phyloP scores from a whole-genome alignment of 1,139 yeast species.

The Sugiyamaella pinicola region DNA sequence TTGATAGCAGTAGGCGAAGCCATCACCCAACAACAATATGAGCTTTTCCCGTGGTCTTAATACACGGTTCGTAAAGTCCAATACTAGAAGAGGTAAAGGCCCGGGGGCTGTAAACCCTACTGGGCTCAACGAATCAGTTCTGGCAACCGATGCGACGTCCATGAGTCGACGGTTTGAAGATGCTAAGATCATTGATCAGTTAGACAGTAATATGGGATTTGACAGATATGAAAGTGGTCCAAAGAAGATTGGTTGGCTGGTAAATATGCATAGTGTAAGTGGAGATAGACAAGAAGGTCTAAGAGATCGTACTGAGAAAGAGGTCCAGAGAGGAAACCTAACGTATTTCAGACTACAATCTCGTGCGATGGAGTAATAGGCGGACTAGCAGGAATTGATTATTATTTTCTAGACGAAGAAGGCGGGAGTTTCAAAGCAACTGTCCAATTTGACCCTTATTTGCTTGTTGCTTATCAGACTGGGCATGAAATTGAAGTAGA shows the following conservation, averaged over 20 bases:
- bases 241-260: conserved; percentile 78
- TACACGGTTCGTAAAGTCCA: conserved; percentile 10
- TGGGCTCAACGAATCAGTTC: conserved; percentile 14
- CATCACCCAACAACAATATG: too few species aligned
- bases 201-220: conserved; percentile 84
- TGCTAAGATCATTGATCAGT: conserved; percentile 33
- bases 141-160: conserved; percentile 40
- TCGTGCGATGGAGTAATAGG: conserved; percentile 57
- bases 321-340: not conserved
- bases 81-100: conserved; percentile 1
- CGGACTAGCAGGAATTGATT: conserved; percentile 88
- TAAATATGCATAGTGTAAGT: conserved; percentile 61
- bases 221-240: conserved; percentile 76
- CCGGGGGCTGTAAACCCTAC: conserved; percentile 8
- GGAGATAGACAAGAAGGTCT: not conserved
- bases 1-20: too few species aligned
- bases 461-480: conserved; percentile 62
- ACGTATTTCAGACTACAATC: conserved; percentile 48
- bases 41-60: conserved; percentile 12
- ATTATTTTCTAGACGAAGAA: conserved; percentile 93
- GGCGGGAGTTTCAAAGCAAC: conserved; percentile 95
- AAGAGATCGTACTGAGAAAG: not conserved
- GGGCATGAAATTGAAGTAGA: conserved; percentile 74
- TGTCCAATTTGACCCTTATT: conserved; percentile 82
- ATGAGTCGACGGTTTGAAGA: conserved; percentile 33